phyloP scores from a whole-genome alignment of 2,329 filamentous ascomycete species.

The Daldinia sp. region DNA sequence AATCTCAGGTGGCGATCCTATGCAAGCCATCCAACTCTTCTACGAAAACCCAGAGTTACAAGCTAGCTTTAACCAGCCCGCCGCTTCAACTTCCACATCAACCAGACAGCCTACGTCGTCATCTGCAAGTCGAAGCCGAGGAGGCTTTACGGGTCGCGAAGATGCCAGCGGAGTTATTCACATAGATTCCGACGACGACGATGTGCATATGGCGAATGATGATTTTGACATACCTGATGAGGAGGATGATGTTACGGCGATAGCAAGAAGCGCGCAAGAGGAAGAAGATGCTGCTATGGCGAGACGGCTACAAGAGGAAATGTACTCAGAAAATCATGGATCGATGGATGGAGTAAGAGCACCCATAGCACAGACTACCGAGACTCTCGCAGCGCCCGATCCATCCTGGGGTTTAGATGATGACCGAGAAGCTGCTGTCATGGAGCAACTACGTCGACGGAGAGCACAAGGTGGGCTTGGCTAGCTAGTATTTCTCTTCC shows the following conservation, averaged over 20 bases:
- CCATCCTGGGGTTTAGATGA: conserved; percentile 65
- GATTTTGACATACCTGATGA: conserved; percentile 47
- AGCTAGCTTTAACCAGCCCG: conserved; percentile 57
- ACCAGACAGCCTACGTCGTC: conserved; percentile 53
- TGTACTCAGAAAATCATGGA: conserved; percentile 70
- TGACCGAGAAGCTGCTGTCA: conserved; percentile 70
- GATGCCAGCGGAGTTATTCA: conserved; percentile 74
- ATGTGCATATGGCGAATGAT: conserved; percentile 58
- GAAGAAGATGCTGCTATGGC: conserved; percentile 97
- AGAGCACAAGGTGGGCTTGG: conserved; percentile 48
- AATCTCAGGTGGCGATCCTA: conserved; percentile 84
- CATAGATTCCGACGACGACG: conserved; percentile 79
- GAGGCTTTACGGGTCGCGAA: conserved; percentile 57
- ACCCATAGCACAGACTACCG: conserved; percentile 89
- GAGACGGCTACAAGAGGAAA: conserved; percentile 88
- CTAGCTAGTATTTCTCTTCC: neutral
- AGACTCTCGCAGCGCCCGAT: conserved; percentile 84
- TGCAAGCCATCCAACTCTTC: conserved; percentile 89
- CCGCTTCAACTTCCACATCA: conserved; percentile 53
- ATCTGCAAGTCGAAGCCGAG: conserved; percentile 39
- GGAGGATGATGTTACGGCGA: conserved; percentile 57
- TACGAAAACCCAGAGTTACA: conserved; percentile 87
- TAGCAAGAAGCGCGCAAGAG: conserved; percentile 66
- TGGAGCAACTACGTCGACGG: conserved; percentile 72
- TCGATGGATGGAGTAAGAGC: conserved; percentile 74